Percentiles rank a stretch among this genome's conserved stretches.
Evolutionary conservation across 164 flowering plant genomes (phyloP).

Genomic region (Vitis labrusca): DNA sequence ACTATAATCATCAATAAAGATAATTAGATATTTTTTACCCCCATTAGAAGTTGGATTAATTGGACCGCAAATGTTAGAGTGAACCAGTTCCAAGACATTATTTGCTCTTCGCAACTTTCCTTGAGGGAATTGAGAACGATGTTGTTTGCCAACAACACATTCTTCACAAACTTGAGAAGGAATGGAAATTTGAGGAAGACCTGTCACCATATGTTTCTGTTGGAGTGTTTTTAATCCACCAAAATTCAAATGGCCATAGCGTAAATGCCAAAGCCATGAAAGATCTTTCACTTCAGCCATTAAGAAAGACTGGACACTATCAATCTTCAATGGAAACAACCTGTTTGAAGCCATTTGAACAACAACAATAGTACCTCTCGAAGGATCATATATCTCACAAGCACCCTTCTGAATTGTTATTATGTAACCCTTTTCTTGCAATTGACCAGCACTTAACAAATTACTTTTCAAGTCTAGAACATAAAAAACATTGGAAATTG

Average conservation of each 20-base stretch:
- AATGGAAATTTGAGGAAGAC: conserved; percentile 8
- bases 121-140: conserved; percentile 1
- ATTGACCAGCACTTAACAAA: background rate
- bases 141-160: conserved; percentile 3
- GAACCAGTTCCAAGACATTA: background rate
- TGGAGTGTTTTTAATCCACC: no score
- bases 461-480: conserved; percentile 7
- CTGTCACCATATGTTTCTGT: background rate
- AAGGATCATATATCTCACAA: no score
- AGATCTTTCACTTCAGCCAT: no score
- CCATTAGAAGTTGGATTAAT: conserved; percentile 13
- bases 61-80: conserved; percentile 8
- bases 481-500: conserved; percentile 1
- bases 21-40: no score
- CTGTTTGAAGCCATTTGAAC: no score
- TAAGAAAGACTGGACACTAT: no score
- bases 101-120: conserved; percentile 10
- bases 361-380: no score
- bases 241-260: no score
- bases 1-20: no score
- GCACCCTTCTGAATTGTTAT: background rate
- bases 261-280: no score
- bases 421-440: background rate
- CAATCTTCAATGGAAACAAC: no score
- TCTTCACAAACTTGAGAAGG: conserved; percentile 2